These are phyloP conservation scores for Citrus reticulata DNA, from an alignment of 345 rosid species.

Conservation along the genomic window DNA sequence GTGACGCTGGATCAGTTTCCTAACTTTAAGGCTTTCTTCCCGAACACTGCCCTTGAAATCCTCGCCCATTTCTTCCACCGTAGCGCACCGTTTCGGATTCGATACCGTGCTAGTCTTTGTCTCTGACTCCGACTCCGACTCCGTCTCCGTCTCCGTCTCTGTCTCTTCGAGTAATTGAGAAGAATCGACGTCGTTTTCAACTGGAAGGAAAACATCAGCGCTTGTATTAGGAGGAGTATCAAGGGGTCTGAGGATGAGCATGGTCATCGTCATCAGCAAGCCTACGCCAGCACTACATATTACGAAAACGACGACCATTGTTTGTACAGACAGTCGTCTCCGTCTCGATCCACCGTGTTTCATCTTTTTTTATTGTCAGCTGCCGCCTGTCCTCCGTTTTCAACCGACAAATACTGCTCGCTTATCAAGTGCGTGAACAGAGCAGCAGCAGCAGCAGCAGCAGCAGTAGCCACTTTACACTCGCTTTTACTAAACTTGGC, in stretches of 20 bases:
- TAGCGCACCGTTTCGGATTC: slow-evolving; percentile 51
- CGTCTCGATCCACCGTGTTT: slow-evolving; percentile 34
- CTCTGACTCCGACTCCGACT: neutral
- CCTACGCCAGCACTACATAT: slow-evolving; percentile 41
- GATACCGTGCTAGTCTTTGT: neutral
- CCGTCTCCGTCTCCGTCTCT: neutral
- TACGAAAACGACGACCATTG: slow-evolving; percentile 31
- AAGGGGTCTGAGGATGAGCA: slow-evolving; percentile 46
- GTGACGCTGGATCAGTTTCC: slow-evolving; percentile 55
- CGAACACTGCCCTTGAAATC: slow-evolving; percentile 49
- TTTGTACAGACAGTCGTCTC: slow-evolving; percentile 40
- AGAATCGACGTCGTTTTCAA: neutral
- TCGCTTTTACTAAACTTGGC: too few relatives aligned
- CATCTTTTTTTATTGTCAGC: neutral
- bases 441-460: too few relatives aligned
- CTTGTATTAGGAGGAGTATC: slow-evolving; percentile 41
- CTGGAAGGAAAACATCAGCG: neutral
- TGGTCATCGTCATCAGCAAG: slow-evolving; percentile 25
- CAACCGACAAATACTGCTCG: neutral
- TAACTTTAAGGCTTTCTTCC: slow-evolving; percentile 63
- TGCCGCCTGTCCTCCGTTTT: neutral
- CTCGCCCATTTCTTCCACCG: slow-evolving; percentile 94
- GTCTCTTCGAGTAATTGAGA: neutral
- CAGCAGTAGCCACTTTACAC: too few relatives aligned
- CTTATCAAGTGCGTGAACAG: neutral